These are phyloP conservation scores for Elsinoe ampelina DNA, from an alignment of 2,329 filamentous ascomycete species.

Conservation along the genomic window DNA sequence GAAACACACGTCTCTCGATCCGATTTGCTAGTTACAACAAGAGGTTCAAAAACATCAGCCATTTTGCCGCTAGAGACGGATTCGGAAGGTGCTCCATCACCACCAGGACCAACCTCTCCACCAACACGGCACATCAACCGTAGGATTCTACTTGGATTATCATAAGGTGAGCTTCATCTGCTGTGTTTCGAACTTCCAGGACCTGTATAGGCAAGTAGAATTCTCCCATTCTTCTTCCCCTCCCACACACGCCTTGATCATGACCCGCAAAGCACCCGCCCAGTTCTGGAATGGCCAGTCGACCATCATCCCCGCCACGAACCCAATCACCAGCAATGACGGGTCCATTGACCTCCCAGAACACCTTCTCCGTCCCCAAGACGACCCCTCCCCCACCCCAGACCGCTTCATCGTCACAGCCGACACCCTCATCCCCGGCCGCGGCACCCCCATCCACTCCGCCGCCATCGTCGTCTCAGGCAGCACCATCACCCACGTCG, in stretches of 20 bases:
- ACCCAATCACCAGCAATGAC: neutral
- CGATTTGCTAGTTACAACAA: too few relatives aligned
- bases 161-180: neutral
- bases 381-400: neutral
- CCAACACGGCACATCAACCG: constrained; percentile 3
- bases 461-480: constrained; percentile 33
- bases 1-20: too few relatives aligned
- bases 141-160: neutral
- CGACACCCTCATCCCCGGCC: constrained; percentile 41
- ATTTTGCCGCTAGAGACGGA: neutral
- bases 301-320: neutral
- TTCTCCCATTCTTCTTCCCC: neutral
- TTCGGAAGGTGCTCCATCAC: constrained; percentile 2
- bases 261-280: neutral
- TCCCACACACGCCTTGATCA: neutral
- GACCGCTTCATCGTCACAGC: constrained; percentile 15
- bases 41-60: neutral
- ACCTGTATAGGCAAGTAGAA: neutral
- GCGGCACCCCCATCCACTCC: constrained; percentile 34
- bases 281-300: neutral
- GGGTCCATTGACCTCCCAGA: neutral
- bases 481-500: constrained; percentile 35
- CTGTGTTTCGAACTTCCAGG: neutral
- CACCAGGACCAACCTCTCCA: constrained; percentile 2
- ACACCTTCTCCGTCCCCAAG: neutral